phyloP scores from a whole-genome alignment of 1,284 basidiomycete genomes.

The Rhodotorula sp. region DNA sequence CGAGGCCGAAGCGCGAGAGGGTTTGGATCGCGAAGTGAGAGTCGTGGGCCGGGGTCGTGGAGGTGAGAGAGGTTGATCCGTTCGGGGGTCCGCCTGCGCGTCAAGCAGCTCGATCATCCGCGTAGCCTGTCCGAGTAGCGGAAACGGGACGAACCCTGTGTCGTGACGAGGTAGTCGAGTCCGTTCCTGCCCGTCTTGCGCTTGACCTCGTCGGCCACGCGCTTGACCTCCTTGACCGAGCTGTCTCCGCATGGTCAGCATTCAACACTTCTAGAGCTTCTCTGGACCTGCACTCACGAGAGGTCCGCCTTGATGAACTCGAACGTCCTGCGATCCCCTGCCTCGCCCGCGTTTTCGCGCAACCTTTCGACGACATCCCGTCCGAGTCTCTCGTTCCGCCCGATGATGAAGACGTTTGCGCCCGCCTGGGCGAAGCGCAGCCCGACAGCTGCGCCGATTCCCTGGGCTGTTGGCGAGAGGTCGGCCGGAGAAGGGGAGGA shows the following conservation, averaged over 20 bases:
- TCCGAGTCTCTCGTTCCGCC: slow-evolving; percentile 46
- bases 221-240: slow-evolving; percentile 42
- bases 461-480: slow-evolving; percentile 5
- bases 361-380: slow-evolving; percentile 45
- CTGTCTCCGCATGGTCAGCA: slow-evolving; percentile 1
- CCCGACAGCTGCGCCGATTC: slow-evolving; percentile 38
- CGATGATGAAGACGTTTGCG: slow-evolving; percentile 49
- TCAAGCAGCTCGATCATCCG: neutral
- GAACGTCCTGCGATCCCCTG: slow-evolving; percentile 28
- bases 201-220: slow-evolving; percentile 41
- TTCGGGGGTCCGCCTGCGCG: slow-evolving; percentile 28
- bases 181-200: slow-evolving; percentile 40
- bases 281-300: slow-evolving; percentile 19
- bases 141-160: slow-evolving; percentile 41
- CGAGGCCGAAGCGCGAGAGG: slow-evolving; percentile 49
- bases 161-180: slow-evolving; percentile 49
- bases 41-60: neutral
- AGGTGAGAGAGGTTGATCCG: slow-evolving; percentile 11
- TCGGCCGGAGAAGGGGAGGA: neutral
- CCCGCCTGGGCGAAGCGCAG: slow-evolving; percentile 44
- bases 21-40: slow-evolving; percentile 49
- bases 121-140: neutral
- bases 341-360: slow-evolving; percentile 15
- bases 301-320: slow-evolving; percentile 51
- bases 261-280: neutral